Conservation (phyloP, 108 stramenopile species). For the Discostella stelligeroides region DNA sequence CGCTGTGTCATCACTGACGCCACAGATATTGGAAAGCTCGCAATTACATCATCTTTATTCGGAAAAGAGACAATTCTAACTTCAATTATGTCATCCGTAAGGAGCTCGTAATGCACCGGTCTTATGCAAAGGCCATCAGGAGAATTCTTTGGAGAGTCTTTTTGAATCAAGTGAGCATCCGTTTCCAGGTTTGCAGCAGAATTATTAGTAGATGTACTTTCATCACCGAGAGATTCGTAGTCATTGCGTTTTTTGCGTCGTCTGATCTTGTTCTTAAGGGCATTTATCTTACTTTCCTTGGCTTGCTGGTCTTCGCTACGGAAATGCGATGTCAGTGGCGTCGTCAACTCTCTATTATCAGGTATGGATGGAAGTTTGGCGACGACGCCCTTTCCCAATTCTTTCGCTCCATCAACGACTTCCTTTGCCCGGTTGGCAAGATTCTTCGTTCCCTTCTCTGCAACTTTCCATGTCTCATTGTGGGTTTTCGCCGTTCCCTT, state of each 20-base stretch:
- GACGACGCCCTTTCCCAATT: slow-evolving; percentile 3
- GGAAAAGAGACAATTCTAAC: slow-evolving; percentile 46
- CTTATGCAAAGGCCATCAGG: slow-evolving; percentile 1
- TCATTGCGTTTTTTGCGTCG: slow-evolving; percentile 12
- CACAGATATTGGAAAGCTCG: slow-evolving; percentile 47
- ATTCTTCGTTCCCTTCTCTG: slow-evolving; percentile 11
- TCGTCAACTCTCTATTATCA: slow-evolving; percentile 4
- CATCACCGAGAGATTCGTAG: slow-evolving; percentile 27
- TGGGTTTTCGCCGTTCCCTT: slow-evolving; percentile 6
- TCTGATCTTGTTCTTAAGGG: not conserved
- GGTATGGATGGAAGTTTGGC: slow-evolving; percentile 5
- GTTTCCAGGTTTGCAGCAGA: not conserved
- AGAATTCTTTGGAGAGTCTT: too few relatives aligned
- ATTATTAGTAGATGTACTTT: slow-evolving; percentile 6
- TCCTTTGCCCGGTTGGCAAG: slow-evolving; percentile 9
- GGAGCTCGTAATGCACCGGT: slow-evolving; percentile 32
- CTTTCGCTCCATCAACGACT: not conserved
- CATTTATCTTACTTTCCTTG: slow-evolving; percentile 10
- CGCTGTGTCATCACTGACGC: slow-evolving; percentile 44
- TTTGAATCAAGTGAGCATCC: not conserved
- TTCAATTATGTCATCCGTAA: slow-evolving; percentile 45
- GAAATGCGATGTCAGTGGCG: not conserved
- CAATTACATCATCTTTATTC: slow-evolving; percentile 35
- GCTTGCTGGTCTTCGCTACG: not conserved
- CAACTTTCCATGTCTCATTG: not conserved